Percentiles rank a stretch among this genome's conserved stretches.
phyloP scores from a whole-genome alignment of 805 yeast species.

The Candida glaebosa region DNA sequence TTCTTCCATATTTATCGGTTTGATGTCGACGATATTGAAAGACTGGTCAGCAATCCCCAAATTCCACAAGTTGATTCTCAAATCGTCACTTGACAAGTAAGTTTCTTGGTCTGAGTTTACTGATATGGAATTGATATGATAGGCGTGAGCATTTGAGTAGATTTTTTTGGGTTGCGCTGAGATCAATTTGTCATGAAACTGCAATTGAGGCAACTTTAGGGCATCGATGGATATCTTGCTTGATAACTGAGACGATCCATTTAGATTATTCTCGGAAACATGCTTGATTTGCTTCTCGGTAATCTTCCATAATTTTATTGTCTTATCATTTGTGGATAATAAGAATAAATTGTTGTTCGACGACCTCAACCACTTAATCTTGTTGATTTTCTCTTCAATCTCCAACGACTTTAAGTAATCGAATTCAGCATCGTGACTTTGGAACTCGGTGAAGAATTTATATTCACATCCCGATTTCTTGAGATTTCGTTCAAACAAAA shows the following conservation, averaged over 20 bases:
- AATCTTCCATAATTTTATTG: conserved; percentile 97
- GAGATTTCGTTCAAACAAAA: conserved; percentile 85
- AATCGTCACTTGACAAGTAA: conserved; percentile 86
- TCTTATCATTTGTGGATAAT: conserved; percentile 91
- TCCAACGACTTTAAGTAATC: conserved; percentile 94
- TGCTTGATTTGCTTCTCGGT: conserved; percentile 88
- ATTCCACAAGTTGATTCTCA: conserved; percentile 95
- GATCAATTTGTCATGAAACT: conserved; percentile 91
- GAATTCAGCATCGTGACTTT: conserved; percentile 97
- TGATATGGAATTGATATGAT: conserved; percentile 94
- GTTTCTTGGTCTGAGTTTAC: conserved; percentile 96
- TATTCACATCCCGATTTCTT: conserved; percentile 76
- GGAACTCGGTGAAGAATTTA: conserved; percentile 94
- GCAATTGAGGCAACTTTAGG: conserved; percentile 79
- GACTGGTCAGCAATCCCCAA: conserved; percentile 90
- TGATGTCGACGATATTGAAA: conserved; percentile 95
- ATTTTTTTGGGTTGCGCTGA: conserved; percentile 92
- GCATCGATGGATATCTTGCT: conserved; percentile 27
- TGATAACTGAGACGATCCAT: conserved; percentile 27
- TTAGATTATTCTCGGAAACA: conserved; percentile 84
- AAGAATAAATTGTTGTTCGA: conserved; percentile 87
- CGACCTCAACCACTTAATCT: conserved; percentile 92
- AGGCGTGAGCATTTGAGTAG: conserved; percentile 95
- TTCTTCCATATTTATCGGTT: conserved; percentile 98
- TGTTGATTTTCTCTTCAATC: conserved; percentile 96